Evolutionary conservation across 495 filamentous ascomycete genomes (phyloP), one percentile per base, ranked within the genome.

Genomic region (Hypomontagnella monticulosa): DNA sequence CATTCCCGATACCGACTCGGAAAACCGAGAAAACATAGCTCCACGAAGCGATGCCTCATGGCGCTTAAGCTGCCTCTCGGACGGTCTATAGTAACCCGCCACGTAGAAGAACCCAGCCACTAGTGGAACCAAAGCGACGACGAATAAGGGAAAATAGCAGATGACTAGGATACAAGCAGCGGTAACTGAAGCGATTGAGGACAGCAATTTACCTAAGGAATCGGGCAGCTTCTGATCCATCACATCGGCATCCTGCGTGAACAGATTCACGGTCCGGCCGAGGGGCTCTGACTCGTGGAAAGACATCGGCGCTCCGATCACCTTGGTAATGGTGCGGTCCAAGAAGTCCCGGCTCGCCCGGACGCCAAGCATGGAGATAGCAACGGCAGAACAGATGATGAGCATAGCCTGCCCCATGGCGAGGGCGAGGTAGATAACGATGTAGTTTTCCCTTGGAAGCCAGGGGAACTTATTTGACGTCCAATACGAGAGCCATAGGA

Each of bases 201-300:
- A 47, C 18, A 73, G 41, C 12, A 71, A 64, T 1, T 19, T 50
- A 18, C 63, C 65, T 0, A 52, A 41, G 30, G 72, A 62, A 1
- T 47, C 67, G 3, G 73, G 46, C 10, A 80, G 62, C 4, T 62
- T 59, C 8, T 70, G 73, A 56, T 83, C 80, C 12, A 83, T 61
- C 2, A 67, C 68, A 36, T 76, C 73, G 1, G 80, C 56, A 66
- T 86, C 84, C 2, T 78, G 72, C 0, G 76, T 76, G 50, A 86
- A 83, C 10, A 83, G 80, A 64, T 86, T 84, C 27, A 83, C 64
- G 23, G 85, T 78, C 4, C 77, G 75, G 4, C 84, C 84, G 1
- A 79, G 34, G 3, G 83, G 81, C 7, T 77, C 75, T 0, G 78
- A 84, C 57, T 85, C 82, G 34, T 83, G 77, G 71, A 79, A 86